These are phyloP conservation scores for Stenogyne calaminthoides DNA, from an alignment of 305 asterid species.

Conservation along the genomic window DNA sequence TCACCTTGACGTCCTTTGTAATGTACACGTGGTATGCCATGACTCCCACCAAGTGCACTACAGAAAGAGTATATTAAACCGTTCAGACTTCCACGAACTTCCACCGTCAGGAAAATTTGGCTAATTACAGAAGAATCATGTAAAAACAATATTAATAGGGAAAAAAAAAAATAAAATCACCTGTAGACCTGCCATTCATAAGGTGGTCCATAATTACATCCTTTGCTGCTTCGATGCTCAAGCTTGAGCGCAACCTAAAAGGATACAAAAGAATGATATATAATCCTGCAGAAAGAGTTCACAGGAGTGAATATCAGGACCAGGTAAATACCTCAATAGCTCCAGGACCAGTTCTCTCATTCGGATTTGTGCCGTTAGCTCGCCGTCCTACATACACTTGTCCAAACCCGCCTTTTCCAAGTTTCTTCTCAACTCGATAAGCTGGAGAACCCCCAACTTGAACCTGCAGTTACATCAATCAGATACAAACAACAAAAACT, in stretches of 20 bases:
- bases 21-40: constrained; percentile 82
- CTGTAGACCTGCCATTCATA: constrained; percentile 79
- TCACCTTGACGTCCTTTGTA: constrained; percentile 71
- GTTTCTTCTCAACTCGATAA: constrained; percentile 58
- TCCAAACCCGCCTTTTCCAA: constrained; percentile 89
- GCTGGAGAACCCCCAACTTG: constrained; percentile 72
- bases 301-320: neutral
- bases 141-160: neutral
- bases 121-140: neutral
- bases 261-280: neutral
- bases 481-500: constrained; percentile 1
- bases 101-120: neutral
- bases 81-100: neutral
- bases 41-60: constrained; percentile 75
- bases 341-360: constrained; percentile 64
- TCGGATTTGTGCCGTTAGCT: constrained; percentile 49
- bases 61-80: constrained; percentile 12
- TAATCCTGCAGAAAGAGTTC: neutral
- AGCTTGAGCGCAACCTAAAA: constrained; percentile 77
- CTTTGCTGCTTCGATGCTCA: constrained; percentile 78
- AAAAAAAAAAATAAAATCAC: constrained; percentile 31
- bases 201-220: constrained; percentile 72
- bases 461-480: constrained; percentile 46
- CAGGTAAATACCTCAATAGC: constrained; percentile 59
- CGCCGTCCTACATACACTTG: constrained; percentile 82